Evolutionary conservation across 108 stramenopile genomes (phyloP).

Genomic region (Cyclotella distinguenda): DNA sequence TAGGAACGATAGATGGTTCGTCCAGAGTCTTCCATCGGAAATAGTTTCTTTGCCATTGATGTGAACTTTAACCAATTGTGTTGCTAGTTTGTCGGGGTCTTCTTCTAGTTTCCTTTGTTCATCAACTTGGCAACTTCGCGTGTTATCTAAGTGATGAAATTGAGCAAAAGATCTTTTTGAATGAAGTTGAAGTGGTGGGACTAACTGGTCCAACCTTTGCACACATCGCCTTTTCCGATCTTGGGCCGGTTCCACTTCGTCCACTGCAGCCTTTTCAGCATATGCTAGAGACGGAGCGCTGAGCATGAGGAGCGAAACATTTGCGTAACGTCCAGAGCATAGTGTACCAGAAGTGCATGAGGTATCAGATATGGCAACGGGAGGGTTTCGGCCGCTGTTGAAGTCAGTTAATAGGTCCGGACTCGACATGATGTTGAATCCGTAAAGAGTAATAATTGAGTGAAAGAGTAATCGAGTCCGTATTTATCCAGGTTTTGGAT

Average conservation of each 20-base stretch:
- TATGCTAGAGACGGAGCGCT: not conserved
- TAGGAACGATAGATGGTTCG: not conserved
- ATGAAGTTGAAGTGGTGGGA: slow-evolving; percentile 23
- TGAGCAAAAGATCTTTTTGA: not conserved
- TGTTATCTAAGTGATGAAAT: not conserved
- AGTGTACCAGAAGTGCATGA: too few species aligned
- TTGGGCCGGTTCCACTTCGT: slow-evolving; percentile 6
- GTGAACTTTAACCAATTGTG: not conserved
- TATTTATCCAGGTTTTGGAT: too few species aligned
- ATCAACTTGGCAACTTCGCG: not conserved
- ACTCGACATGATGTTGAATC: too few species aligned
- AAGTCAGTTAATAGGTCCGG: too few species aligned
- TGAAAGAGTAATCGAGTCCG: too few species aligned
- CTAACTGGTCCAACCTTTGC: slow-evolving; percentile 10
- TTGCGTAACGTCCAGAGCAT: too few species aligned
- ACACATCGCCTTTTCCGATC: not conserved
- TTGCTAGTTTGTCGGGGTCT: not conserved
- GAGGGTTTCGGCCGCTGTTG: too few species aligned
- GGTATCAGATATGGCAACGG: too few species aligned
- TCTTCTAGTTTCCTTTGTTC: not conserved
- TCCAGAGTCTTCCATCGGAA: not conserved
- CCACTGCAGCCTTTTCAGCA: not conserved
- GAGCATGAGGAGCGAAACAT: not conserved
- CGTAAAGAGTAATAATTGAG: too few species aligned
- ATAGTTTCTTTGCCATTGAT: slow-evolving; percentile 3